Base-by-base conservation (phyloP, 495 filamentous ascomycete genomes). In the Pyrenopolyporus hunteri region DNA sequence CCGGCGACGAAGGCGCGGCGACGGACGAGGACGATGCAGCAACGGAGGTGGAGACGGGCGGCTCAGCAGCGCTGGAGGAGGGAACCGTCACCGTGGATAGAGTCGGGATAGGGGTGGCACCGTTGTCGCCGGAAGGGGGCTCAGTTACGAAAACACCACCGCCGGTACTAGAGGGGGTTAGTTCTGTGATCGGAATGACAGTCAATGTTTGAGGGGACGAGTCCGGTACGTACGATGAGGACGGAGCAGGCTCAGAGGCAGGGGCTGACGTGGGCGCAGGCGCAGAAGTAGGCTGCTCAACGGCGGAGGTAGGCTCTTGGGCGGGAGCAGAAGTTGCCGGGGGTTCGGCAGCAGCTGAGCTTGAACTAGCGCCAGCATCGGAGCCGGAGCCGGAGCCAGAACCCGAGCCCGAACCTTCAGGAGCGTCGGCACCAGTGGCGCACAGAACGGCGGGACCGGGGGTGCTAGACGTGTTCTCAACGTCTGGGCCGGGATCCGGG, bases 401-500 rank as follows among this genome's bases (percentile, higher is more conserved):
- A n/a, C 60, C 64, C 25, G 68, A 64, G 7, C 56, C 61, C 22
- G 57, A 17, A 32, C 53, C 61, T 3, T 31, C 20, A 40, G 73
- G 73, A 37, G 68, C 63, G 22, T 75, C 60, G 29, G 64, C 61
- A 37, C 80, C 73, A 19, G 67, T 68, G 28, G 68, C 70, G 14
- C 67, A 70, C 33, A 71, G 36, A 44, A 74, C 66, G 10, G 67
- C 63, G 39, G 67, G 46, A 14, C 69, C 69, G 25, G 70, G 43
- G 26, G 56, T 71, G 43, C 59, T 63, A 5, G 66, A 71, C n/a
- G 51, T 64, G 48, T 66, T 54, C 54, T 76, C 73, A 29, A 92
- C 80, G 49, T 87, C 80, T 5, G 78, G 75, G 44, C 91, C 91
- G 6, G 90, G 88, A 59, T 91, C 73, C n/a, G 89, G 89, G 73